Evolutionary conservation across 2,329 filamentous ascomycete genomes (phyloP).

Genomic region (Elsinoe ampelina): DNA sequence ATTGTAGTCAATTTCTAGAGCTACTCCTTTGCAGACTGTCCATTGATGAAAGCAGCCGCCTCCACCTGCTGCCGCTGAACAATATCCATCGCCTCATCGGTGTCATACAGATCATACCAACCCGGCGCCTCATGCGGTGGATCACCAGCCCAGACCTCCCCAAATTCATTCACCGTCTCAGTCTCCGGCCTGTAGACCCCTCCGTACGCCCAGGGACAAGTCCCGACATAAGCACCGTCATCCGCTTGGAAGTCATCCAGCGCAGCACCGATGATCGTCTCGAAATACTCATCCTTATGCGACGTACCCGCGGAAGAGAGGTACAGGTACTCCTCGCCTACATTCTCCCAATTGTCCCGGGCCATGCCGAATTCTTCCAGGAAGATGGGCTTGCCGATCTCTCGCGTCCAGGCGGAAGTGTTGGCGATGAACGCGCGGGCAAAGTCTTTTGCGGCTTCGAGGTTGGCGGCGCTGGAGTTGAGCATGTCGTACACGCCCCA

Average conservation of each 20-base stretch:
- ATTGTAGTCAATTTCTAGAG: too few species aligned
- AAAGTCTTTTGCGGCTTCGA: constrained; percentile 29
- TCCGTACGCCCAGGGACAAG: constrained; percentile 33
- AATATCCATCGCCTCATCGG: constrained; percentile 31
- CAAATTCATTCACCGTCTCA: constrained; percentile 30
- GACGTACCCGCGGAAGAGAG: constrained; percentile 27
- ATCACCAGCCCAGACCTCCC: constrained; percentile 34
- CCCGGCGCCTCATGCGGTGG: constrained; percentile 32
- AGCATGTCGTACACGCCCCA: constrained; percentile 34
- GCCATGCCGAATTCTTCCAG: constrained; percentile 35
- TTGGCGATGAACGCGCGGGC: constrained; percentile 28
- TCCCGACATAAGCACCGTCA: constrained; percentile 29
- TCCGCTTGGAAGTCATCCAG: constrained; percentile 28
- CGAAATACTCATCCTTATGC: constrained; percentile 32
- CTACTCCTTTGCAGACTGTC: too few species aligned
- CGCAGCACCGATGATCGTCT: constrained; percentile 29
- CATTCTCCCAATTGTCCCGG: constrained; percentile 33
- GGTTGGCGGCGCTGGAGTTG: constrained; percentile 25
- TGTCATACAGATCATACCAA: constrained; percentile 34
- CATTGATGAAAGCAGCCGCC: constrained; percentile 18
- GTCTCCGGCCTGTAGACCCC: constrained; percentile 32
- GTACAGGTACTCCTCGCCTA: constrained; percentile 29
- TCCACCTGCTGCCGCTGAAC: constrained; percentile 27
- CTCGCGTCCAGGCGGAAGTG: constrained; percentile 27
- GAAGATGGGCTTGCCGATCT: constrained; percentile 31